Evolutionary conservation across 306 rosid species (phyloP), one percentile per base, ranked within the genome.

Genomic region (Potentilla sterilis): DNA sequence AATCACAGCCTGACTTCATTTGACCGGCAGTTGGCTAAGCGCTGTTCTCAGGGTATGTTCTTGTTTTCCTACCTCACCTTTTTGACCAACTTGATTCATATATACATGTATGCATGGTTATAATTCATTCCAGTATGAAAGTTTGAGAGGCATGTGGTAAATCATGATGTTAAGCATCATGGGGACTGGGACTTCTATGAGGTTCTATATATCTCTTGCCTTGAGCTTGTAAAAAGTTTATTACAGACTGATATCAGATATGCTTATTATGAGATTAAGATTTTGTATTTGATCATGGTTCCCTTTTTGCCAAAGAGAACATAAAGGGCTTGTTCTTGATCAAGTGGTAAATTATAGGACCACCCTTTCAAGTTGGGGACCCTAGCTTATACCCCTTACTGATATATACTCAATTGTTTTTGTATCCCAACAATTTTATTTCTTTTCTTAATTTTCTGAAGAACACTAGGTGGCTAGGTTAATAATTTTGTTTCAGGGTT

Each of bases 21-120:
- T 67, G 99, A 96, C 74, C 97, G 88, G 88, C 75, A 92, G 68
- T 22, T 96, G 92, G 98, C 99, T 52, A 88, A 84, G 72, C 93
- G 88, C 70, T 92, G 88, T 73, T 87, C 99, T 73, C 88, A 68
- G 48, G 93, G 97, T 90, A 85, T 73, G 7, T 59, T 74, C 69
- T 7, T 40, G 40, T n/a, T 73, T 58, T 16, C 48, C 42, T 58
- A 38, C 64, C 35, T 47, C 66, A 70, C 48, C 59, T 70, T 62
- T 51, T 69, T 52, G n/a, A n/a, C 66, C 47, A 8, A 21, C 42
- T 46, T 46, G 67, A 7, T 11, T 35, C 35, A 63, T 10, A 63
- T n/a, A 24, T 12, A 28, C 15, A 57, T 34, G 6, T 35, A 55
- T 32, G 38, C 43, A 58, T 49, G 35, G 61, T 24, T 34, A 43